Conservation (phyloP, 176 grass and related monocot species). For the Musa troglodytarum region DNA sequence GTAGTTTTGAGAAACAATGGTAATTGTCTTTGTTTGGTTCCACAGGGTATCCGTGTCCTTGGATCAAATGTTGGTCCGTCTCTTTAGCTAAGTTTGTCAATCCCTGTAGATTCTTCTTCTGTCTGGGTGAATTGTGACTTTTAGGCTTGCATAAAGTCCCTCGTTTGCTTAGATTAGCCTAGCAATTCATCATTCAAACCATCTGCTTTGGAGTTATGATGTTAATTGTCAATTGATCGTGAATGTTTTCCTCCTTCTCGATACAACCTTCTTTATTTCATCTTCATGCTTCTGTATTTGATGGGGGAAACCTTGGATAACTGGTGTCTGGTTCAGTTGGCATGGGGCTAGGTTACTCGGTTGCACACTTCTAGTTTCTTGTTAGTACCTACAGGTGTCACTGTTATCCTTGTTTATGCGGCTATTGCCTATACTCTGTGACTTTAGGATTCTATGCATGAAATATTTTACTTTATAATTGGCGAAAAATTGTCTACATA, state of each 20-base stretch:
- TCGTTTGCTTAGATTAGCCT: too few relatives aligned
- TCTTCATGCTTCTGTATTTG: neutral
- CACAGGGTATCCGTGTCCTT: neutral
- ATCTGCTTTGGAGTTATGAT: too few relatives aligned
- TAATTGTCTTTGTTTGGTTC: neutral
- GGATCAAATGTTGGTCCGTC: neutral
- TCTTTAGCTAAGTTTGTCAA: neutral
- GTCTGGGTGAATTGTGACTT: neutral
- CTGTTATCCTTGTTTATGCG: neutral
- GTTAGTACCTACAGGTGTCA: neutral
- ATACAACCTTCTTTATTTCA: neutral
- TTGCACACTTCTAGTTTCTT: neutral
- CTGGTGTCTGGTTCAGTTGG: neutral
- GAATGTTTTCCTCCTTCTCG: neutral
- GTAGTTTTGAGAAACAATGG: too few relatives aligned
- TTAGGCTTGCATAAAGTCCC: too few relatives aligned
- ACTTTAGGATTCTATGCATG: neutral
- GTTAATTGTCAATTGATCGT: neutral
- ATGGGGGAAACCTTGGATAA: too few relatives aligned
- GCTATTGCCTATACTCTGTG: neutral
- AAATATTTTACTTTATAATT: neutral
- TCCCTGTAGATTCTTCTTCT: neutral
- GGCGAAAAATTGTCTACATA: neutral
- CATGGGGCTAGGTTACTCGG: neutral
- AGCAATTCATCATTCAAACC: too few relatives aligned